These are phyloP conservation scores for Phytopythium kandeliae DNA, from an alignment of 352 stramenopile genomes.

Conservation along the genomic window DNA sequence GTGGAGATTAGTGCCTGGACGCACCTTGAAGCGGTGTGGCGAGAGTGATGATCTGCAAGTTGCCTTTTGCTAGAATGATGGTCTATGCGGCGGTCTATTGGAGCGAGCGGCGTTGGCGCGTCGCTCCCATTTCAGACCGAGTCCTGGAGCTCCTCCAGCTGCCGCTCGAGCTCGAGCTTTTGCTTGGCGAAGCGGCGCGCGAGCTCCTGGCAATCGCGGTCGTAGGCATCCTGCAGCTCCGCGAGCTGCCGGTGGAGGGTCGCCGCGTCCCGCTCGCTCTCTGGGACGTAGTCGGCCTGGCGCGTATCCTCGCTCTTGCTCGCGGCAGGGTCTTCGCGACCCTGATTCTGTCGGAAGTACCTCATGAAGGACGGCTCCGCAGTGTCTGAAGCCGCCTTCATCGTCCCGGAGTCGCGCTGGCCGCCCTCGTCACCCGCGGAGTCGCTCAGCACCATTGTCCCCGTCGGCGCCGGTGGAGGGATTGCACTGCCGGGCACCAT, in stretches of 20 bases:
- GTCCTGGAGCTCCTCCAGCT: constrained; percentile 32
- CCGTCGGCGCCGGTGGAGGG: constrained; percentile 13
- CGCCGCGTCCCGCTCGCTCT: constrained; percentile 6
- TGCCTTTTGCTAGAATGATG: constrained; percentile 1
- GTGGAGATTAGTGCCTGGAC: no score
- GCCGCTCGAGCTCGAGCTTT: constrained; percentile 36
- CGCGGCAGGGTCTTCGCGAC: constrained; percentile 9
- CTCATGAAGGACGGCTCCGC: constrained; percentile 80
- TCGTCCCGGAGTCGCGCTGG: constrained; percentile 1
- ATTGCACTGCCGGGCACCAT: constrained; percentile 23
- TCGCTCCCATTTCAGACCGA: constrained; percentile 7
- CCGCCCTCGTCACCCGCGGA: background rate
- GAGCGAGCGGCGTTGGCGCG: no score
- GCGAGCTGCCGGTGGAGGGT: constrained; percentile 38
- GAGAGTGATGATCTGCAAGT: constrained; percentile 1
- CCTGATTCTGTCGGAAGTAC: constrained; percentile 55
- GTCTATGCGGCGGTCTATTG: no score
- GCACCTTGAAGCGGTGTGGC: no score
- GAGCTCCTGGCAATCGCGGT: constrained; percentile 35
- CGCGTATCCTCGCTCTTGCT: constrained; percentile 17
- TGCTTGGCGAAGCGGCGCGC: constrained; percentile 34
- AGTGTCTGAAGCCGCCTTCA: constrained; percentile 3
- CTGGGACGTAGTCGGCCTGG: constrained; percentile 12
- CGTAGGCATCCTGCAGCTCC: constrained; percentile 50
- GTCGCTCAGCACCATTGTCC: constrained; percentile 9